Base-by-base conservation (phyloP, 1,284 basidiomycete species). In the Malassezia psittaci region DNA sequence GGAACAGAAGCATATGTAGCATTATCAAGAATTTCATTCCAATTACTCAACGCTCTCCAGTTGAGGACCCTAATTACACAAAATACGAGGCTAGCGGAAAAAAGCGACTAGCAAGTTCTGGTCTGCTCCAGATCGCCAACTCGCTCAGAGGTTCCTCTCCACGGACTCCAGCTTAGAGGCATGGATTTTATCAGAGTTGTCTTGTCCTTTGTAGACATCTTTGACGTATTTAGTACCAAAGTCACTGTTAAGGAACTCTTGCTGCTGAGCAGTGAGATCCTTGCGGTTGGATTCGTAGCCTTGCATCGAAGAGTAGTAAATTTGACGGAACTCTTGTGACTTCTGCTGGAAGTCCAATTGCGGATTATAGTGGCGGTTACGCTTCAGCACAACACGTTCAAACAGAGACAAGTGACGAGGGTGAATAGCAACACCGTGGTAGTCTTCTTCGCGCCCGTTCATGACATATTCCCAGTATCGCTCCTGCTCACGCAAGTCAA, bases 361-460 rank as follows among this genome's bases (percentile, higher is more conserved):
- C 15, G 80, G 76, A 66, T 81, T 77, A 72, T 81, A 80, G 49
- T 77, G 66, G 18, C 70, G 65, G 66, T 79, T 75, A 15, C 80
- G 72, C 71, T 80, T 79, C 58, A 79, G 74, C 15, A 80, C 75
- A 35, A 75, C 67, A 29, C 73, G 73, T 73, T 81, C 79, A 57
- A 67, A 81, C 55, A 75, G 66, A 34, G 74, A 76, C 12, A 81
- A 67, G 70, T 81, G 80, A 32, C 79, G 72, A 11, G 77, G 79
- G 74, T 80, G 78, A 41, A 81, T 74, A 32, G 79, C 79, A 52
- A 81, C 77, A 54, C 80, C 80, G 70, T 80, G 79, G 75, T 81
- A 81, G 42, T 79, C 77, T 21, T 72, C 57, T 19, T 75, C 71
- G 21, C 75, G 72, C n/a, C 79, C 80, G 42, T 74, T 66, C 15